Evolutionary conservation across 1,284 basidiomycete genomes (phyloP).

Genomic region (Naganishia liquefaciens): DNA sequence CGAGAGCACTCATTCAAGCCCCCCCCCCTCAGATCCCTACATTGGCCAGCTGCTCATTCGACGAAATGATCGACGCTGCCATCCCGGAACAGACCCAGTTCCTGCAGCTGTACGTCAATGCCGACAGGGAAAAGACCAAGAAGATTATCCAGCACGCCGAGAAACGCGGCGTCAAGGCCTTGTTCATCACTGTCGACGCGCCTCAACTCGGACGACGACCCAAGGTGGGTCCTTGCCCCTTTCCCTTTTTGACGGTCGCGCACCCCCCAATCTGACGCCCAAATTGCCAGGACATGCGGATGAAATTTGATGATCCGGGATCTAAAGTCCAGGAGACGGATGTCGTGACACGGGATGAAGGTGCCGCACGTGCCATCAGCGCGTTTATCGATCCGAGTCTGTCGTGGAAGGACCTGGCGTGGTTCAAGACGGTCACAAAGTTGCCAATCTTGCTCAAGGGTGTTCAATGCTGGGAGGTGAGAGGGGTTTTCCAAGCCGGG

Average conservation of each 20-base stretch:
- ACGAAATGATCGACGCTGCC: conserved; percentile 81
- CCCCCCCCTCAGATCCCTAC: conserved; percentile 70
- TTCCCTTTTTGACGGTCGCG: too few relatives aligned
- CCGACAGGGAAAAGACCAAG: conserved; percentile 75
- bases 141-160: conserved; percentile 82
- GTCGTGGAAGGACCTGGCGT: conserved; percentile 80
- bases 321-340: conserved; percentile 64
- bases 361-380: conserved; percentile 91
- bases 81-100: conserved; percentile 73
- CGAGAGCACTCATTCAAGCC: too few relatives aligned
- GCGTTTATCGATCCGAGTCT: conserved; percentile 91
- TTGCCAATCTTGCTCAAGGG: conserved; percentile 93
- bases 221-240: conserved; percentile 58
- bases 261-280: neutral
- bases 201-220: conserved; percentile 87
- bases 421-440: conserved; percentile 85
- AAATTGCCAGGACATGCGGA: conserved; percentile 78
- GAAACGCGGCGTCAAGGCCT: conserved; percentile 72
- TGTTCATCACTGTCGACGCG: conserved; percentile 91
- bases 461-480: conserved; percentile 84
- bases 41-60: conserved; percentile 82
- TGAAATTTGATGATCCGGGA: conserved; percentile 87
- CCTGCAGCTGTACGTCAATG: conserved; percentile 84
- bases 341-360: conserved; percentile 77
- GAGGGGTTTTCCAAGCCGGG: conserved; percentile 32